Conservation (phyloP, 352 stramenopile genomes). For the Phytopythium mirpurense region DNA sequence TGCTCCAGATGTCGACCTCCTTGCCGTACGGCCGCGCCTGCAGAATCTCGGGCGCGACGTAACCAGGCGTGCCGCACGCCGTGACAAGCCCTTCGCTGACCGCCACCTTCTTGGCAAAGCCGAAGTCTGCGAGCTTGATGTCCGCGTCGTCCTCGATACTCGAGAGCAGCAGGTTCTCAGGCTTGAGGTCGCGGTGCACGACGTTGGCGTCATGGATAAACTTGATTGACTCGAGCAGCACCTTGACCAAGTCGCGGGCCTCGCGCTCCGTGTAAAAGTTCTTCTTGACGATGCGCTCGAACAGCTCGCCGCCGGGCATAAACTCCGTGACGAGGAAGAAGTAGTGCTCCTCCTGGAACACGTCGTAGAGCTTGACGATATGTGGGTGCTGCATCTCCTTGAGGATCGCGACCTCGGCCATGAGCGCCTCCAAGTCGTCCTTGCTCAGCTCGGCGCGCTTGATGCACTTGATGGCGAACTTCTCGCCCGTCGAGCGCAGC, state of each 20-base stretch:
- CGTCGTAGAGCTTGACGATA: constrained; percentile 88
- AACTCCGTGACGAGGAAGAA: constrained; percentile 98
- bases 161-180: constrained; percentile 93
- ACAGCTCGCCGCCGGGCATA: constrained; percentile 84
- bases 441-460: constrained; percentile 66
- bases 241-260: constrained; percentile 69
- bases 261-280: constrained; percentile 83
- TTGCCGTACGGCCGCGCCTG: constrained; percentile 67
- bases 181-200: constrained; percentile 95
- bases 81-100: constrained; percentile 56
- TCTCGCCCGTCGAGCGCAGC: constrained; percentile 33
- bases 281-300: constrained; percentile 86
- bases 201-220: constrained; percentile 86
- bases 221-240: constrained; percentile 75
- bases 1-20: constrained; percentile 85
- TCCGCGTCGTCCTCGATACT: constrained; percentile 67
- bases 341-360: constrained; percentile 88
- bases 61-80: constrained; percentile 67
- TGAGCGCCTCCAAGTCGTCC: constrained; percentile 73
- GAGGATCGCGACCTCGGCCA: constrained; percentile 72
- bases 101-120: constrained; percentile 73
- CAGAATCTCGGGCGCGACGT: constrained; percentile 80
- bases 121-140: constrained; percentile 84
- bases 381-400: constrained; percentile 84
- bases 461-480: constrained; percentile 84